Conservation (phyloP, 805 yeast species). For the Sungouiozyma intestinalis region DNA sequence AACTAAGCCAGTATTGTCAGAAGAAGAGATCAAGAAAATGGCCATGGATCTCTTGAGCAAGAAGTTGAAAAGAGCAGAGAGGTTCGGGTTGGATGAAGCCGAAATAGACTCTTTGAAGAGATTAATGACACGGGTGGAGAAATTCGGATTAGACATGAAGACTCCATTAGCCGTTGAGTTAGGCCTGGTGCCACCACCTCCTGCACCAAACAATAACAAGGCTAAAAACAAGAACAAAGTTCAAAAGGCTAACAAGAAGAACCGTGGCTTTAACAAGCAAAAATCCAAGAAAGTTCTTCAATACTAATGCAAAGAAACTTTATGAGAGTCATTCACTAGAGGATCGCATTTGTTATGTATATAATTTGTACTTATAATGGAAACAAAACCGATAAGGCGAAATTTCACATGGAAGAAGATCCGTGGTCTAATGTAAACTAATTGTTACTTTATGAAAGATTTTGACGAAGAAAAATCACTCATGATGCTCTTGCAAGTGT, state of each 20-base stretch:
- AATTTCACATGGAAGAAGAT: no score
- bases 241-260: slow-evolving; percentile 4
- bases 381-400: neutral
- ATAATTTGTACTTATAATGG: slow-evolving; percentile 1
- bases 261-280: slow-evolving; percentile 3
- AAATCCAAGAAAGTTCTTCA: neutral
- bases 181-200: slow-evolving; percentile 36
- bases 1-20: slow-evolving; percentile 32
- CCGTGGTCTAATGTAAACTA: no score
- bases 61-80: slow-evolving; percentile 62
- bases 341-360: neutral
- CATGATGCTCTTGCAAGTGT: no score
- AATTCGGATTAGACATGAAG: slow-evolving; percentile 69
- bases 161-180: slow-evolving; percentile 59
- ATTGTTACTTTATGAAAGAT: no score
- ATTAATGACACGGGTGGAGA: slow-evolving; percentile 40
- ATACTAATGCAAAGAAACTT: neutral
- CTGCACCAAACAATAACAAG: slow-evolving; percentile 3
- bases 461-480: no score
- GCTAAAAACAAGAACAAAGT: slow-evolving; percentile 1
- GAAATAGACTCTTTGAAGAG: slow-evolving; percentile 57
- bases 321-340: neutral
- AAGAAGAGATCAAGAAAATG: slow-evolving; percentile 60
- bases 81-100: slow-evolving; percentile 60
- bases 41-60: slow-evolving; percentile 59